Evolutionary conservation across 306 rosid species (phyloP).

Genomic region (Rosa chinensis): DNA sequence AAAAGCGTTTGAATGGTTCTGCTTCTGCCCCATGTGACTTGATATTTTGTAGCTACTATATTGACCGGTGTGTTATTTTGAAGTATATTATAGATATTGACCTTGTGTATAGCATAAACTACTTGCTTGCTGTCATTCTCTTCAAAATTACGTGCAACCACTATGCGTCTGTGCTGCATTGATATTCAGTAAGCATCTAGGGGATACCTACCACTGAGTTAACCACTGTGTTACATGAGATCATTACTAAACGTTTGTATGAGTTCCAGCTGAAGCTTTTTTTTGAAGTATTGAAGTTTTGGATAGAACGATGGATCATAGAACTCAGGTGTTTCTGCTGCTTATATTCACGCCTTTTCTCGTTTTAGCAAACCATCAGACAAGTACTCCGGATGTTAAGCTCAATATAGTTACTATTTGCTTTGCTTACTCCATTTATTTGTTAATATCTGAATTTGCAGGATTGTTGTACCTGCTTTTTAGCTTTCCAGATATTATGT

Average conservation of each 20-base stretch:
- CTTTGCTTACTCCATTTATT: not conserved
- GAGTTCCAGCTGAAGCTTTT: conserved; percentile 10
- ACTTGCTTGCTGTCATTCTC: not conserved
- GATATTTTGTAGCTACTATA: not conserved
- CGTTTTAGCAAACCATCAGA: not conserved
- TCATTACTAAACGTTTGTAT: not conserved
- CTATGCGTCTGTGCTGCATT: not conserved
- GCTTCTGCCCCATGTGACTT: not conserved
- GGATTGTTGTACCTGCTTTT: not conserved
- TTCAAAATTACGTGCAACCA: not conserved
- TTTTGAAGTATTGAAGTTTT: not conserved
- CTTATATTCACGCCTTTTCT: conserved; percentile 8
- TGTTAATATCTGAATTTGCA: not conserved
- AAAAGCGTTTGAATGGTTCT: not conserved
- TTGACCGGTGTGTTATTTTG: not conserved
- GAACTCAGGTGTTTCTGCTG: conserved; percentile 10
- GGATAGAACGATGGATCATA: conserved; percentile 18
- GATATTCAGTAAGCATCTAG: not conserved
- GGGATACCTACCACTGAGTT: not conserved
- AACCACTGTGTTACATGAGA: not conserved
- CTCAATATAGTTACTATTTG: not conserved
- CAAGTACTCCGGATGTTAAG: conserved; percentile 24
- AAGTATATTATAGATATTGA: not conserved
- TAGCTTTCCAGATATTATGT: not conserved
- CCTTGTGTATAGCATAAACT: not conserved